Percentiles rank a stretch among this genome's conserved stretches.
These are phyloP conservation scores for Lophiostoma macrostomum DNA, from an alignment of 495 filamentous ascomycete genomes.

Conservation along the genomic window DNA sequence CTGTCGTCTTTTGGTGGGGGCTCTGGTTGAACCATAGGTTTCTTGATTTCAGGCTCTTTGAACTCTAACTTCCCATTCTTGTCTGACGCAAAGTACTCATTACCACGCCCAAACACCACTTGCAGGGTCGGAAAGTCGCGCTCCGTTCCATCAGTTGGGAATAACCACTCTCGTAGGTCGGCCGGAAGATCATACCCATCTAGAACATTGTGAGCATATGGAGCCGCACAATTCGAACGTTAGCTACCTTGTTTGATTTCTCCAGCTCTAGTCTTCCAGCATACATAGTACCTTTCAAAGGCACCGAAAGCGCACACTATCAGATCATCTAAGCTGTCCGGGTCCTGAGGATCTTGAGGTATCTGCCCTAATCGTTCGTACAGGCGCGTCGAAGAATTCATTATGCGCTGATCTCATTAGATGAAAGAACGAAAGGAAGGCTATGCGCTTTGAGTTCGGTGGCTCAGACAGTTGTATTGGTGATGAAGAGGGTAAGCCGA, in stretches of 20 bases:
- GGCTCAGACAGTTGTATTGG: background rate
- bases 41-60: conserved; percentile 23
- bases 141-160: conserved; percentile 40
- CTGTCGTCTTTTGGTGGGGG: conserved; percentile 9
- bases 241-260: conserved; percentile 26
- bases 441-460: background rate
- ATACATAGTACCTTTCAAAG: conserved; percentile 33
- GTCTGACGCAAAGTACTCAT: conserved; percentile 47
- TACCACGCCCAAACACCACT: conserved; percentile 44
- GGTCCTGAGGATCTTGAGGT: conserved; percentile 25
- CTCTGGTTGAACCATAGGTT: conserved; percentile 7
- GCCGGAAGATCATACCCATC: conserved; percentile 44
- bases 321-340: conserved; percentile 28
- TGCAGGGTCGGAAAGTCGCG: conserved; percentile 44
- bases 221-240: background rate
- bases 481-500: background rate
- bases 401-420: background rate
- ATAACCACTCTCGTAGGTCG: conserved; percentile 42
- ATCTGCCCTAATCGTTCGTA: conserved; percentile 26
- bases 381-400: conserved; percentile 26
- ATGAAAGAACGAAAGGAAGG: too few species aligned
- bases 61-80: conserved; percentile 40
- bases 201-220: conserved; percentile 11
- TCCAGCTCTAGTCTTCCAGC: conserved; percentile 30
- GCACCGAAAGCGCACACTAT: conserved; percentile 31